Evolutionary conservation across 2,329 filamentous ascomycete genomes (phyloP), one percentile per base, ranked within the genome.

Genomic region (Coniochaeta pulveracea): DNA sequence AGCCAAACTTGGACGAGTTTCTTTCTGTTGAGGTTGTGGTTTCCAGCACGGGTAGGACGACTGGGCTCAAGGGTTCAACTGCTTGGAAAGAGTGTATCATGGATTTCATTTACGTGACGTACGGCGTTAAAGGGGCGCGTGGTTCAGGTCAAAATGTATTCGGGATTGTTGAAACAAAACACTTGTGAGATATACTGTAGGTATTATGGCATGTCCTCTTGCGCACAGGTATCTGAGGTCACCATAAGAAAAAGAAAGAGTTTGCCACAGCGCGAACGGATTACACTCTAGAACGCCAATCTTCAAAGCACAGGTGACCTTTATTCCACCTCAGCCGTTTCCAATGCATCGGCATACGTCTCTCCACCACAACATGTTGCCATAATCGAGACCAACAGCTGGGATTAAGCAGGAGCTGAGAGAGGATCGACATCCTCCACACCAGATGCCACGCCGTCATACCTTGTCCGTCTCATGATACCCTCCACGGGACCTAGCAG

Each of bases 401-500:
- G 16, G 22, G 8, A 34, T 42, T 42, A 52, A 32, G 41, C 40
- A 18, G 44, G 18, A 10, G 19, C 9, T 4, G 73, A 65, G 44
- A 83, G 60, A 16, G 79, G 79, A 51, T 83, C 79, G 52, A 81
- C 66, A 45, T 76, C 70, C 51, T 81, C 74, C 6, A 78, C 73
- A 5, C 73, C 72, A 15, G 69, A 66, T 54, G 66, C 69, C 45
- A 75, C 65, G 17, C 66, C 68, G 39, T 69, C 63, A 44, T 79
- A 79, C 50, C 67, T 66, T 29, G 72, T 85, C 50, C 91, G 74
- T 56, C 91, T 72, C 84, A 98, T 85, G 53, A 96, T 93, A 40
- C 85, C 80, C 58, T 94, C 86, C 18, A 96, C 88, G 1, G 89
- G 88, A 2, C 91, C 91, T 21, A 98, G 65, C 47, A 98, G 63